phyloP scores from a whole-genome alignment of 1,284 basidiomycete genomes.

The Chalciporus sp. region DNA sequence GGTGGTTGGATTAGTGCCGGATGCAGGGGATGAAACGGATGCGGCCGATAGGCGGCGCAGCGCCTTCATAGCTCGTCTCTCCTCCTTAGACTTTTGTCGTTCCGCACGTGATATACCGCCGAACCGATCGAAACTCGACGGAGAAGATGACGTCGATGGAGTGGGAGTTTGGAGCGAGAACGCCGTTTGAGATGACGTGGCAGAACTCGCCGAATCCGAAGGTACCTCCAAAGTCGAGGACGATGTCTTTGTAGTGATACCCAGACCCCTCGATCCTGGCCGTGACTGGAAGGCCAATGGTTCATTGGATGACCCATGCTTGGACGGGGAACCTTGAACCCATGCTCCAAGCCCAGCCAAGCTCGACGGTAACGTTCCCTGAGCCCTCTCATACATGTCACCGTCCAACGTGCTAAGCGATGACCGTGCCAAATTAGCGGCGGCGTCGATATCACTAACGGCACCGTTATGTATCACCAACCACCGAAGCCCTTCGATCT shows the following conservation, averaged over 20 bases:
- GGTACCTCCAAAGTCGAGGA: conserved; percentile 11
- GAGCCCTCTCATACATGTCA: conserved; percentile 13
- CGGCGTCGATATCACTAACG: conserved; percentile 35
- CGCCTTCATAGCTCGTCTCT: conserved; percentile 37
- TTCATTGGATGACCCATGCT: neutral
- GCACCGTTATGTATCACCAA: conserved; percentile 45
- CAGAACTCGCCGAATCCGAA: conserved; percentile 13
- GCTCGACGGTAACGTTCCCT: conserved; percentile 2
- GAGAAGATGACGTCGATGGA: conserved; percentile 19
- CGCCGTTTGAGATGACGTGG: conserved; percentile 18
- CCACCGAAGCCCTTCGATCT: conserved; percentile 52
- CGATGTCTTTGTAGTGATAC: conserved; percentile 2
- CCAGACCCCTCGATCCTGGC: conserved; percentile 5
- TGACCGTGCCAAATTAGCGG: conserved; percentile 35
- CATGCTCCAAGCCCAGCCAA: neutral
- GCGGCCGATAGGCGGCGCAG: conserved; percentile 40
- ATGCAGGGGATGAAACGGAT: conserved; percentile 26
- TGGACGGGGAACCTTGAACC: neutral
- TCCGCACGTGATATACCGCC: conserved; percentile 31
- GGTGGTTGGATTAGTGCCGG: conserved; percentile 22
- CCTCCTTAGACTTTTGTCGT: conserved; percentile 35
- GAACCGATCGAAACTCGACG: conserved; percentile 34
- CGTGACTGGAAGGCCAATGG: conserved; percentile 6
- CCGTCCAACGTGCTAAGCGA: conserved; percentile 33
- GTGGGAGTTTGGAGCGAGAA: conserved; percentile 16